A percentile compares a stretch with the other conserved stretches of the same genome.
These are phyloP conservation scores for Penicillium nucicola DNA, from an alignment of 495 filamentous ascomycete genomes.

Conservation along the genomic window DNA sequence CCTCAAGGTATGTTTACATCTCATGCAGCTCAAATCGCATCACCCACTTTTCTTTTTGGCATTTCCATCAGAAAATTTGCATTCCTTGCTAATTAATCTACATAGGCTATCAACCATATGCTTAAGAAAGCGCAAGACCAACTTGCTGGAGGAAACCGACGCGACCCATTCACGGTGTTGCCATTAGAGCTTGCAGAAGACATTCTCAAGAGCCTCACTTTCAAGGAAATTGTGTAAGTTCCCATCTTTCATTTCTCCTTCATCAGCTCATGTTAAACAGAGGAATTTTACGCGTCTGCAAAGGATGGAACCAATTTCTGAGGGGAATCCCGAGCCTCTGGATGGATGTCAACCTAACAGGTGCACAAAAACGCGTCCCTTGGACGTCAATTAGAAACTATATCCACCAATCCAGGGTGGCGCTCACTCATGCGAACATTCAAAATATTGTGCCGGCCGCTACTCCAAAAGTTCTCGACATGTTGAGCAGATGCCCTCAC, in stretches of 20 bases:
- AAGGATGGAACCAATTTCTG: slow-evolving; percentile 48
- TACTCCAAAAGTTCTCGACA: slow-evolving; percentile 26
- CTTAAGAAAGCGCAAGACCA: slow-evolving; percentile 45
- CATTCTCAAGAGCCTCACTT: slow-evolving; percentile 43
- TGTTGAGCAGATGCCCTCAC: slow-evolving; percentile 35
- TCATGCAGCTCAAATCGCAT: background rate
- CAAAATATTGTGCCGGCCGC: slow-evolving; percentile 27
- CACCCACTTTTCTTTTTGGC: no score
- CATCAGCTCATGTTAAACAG: slow-evolving; percentile 19
- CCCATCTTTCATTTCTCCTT: background rate
- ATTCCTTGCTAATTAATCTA: background rate
- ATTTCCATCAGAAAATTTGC: no score
- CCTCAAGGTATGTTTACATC: slow-evolving; percentile 37
- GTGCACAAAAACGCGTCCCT: slow-evolving; percentile 35
- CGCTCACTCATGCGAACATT: slow-evolving; percentile 38
- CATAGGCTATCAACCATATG: slow-evolving; percentile 21
- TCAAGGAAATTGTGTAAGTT: slow-evolving; percentile 49
- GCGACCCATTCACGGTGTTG: slow-evolving; percentile 46
- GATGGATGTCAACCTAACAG: slow-evolving; percentile 50
- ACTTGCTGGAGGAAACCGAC: slow-evolving; percentile 35
- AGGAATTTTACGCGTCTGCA: slow-evolving; percentile 50
- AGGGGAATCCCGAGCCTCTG: slow-evolving; percentile 43
- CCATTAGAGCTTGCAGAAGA: slow-evolving; percentile 48
- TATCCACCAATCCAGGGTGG: slow-evolving; percentile 39
- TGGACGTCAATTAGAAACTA: slow-evolving; percentile 40